These are phyloP conservation scores for Nitzschia putrida DNA, from an alignment of 108 stramenopile species.

Conservation along the genomic window DNA sequence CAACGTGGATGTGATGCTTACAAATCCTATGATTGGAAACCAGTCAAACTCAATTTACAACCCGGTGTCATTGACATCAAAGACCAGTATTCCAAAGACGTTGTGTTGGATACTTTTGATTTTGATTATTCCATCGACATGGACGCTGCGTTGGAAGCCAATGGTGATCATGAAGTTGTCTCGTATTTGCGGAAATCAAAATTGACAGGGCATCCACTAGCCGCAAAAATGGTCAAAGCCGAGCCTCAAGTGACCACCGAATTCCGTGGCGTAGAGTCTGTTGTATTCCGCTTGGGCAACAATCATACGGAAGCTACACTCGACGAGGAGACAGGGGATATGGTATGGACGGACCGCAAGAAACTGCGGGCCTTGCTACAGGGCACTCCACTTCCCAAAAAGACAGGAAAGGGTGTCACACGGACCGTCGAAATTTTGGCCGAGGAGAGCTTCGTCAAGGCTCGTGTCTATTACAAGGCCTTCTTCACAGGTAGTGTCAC, in stretches of 20 bases:
- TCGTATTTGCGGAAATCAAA: conserved; percentile 23
- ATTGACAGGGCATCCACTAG: conserved; percentile 30
- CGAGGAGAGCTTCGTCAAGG: conserved; percentile 34
- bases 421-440: conserved; percentile 27
- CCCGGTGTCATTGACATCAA: conserved; percentile 25
- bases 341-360: conserved; percentile 30
- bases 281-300: conserved; percentile 15
- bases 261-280: conserved; percentile 27
- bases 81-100: conserved; percentile 29
- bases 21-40: conserved; percentile 37
- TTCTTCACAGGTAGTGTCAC: conserved; percentile 23
- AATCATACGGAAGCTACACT: conserved; percentile 11
- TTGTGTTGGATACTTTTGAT: conserved; percentile 22
- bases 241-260: conserved; percentile 32
- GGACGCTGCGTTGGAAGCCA: conserved; percentile 9
- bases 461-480: conserved; percentile 34
- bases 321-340: conserved; percentile 28
- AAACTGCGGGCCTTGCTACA: conserved; percentile 26
- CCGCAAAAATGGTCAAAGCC: conserved; percentile 22
- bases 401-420: conserved; percentile 23
- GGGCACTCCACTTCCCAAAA: conserved; percentile 21
- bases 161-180: conserved; percentile 26
- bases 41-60: conserved; percentile 29
- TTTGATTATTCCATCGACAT: conserved; percentile 27
- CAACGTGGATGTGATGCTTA: conserved; percentile 11